Base-by-base conservation (phyloP, 306 rosid species). In the Macrotyloma uniflorum region DNA sequence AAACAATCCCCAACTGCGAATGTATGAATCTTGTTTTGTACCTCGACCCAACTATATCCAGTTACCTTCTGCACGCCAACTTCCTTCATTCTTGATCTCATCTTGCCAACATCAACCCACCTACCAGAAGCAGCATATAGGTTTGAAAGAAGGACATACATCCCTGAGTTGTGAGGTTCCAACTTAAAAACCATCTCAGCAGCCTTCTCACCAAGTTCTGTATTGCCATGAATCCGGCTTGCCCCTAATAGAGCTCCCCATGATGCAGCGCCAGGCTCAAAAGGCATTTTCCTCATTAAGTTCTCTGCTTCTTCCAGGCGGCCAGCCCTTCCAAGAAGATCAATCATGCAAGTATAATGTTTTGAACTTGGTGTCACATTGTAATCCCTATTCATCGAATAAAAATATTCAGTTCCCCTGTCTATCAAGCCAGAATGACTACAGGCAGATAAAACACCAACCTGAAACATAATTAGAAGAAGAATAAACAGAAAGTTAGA, bases 191-290 rank as follows among this genome's bases (percentile, higher is more conserved):
- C 87, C 76, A 88, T 87, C 84, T 79, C 74, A 12, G 96, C 93
- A 55, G 93, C 97, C 85, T 83, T 90, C 83, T 90, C 96, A 62
- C 89, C 96, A 58, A 90, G 68, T 83, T 87, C 83, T 13, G 85
- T 85, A 78, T 92, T 84, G 45, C 93, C 92, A 77, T 93, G 87
- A 85, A 87, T 89, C 71, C 91, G 83, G 85, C 97, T 83, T 62
- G 93, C 90, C 67, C 93, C 93, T 32, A 92, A 87, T 76, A 92
- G 80, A 80, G 97, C 92, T 72, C 96, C 97, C 97, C 96, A 92
- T 55, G 96, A 80, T 67, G 96, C 93, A 57, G 89, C 91, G 74
- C 87, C 93, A 55, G 96, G 93, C 83, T 87, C 80, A 38, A 89
- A 88, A 71, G 96, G 91, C 96, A 92, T 92, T 46, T 35, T 85